phyloP scores from a whole-genome alignment of 2,329 filamentous ascomycete genomes.

The Calycina marina region DNA sequence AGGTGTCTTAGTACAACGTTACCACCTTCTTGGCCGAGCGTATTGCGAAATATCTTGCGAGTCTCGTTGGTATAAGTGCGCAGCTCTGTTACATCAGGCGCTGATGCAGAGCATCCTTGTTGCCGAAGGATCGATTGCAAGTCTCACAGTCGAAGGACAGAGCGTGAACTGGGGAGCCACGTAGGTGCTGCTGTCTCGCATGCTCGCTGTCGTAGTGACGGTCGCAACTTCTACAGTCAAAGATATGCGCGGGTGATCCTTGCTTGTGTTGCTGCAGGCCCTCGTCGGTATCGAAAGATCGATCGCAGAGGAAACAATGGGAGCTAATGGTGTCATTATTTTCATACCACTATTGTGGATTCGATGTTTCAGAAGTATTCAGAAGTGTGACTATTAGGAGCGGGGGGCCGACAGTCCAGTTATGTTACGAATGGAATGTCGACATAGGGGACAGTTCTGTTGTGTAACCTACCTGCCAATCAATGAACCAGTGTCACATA shows the following conservation, averaged over 20 bases:
- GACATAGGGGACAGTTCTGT: constrained; percentile 2
- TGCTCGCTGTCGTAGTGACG: constrained; percentile 2
- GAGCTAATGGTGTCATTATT: constrained; percentile 9
- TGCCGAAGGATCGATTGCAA: constrained; percentile 13
- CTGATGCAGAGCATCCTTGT: constrained; percentile 12
- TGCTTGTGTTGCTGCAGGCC: constrained; percentile 8
- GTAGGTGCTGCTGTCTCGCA: constrained; percentile 7
- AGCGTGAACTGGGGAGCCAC: constrained; percentile 7
- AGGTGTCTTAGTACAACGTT: constrained; percentile 15
- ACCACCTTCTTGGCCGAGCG: constrained; percentile 9
- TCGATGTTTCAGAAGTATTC: constrained; percentile 6
- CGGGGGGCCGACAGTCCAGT: constrained; percentile 3
- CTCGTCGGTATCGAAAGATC: constrained; percentile 10
- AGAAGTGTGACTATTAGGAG: constrained; percentile 5
- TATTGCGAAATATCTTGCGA: constrained; percentile 14
- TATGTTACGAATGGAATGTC: constrained; percentile 3
- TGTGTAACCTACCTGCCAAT: constrained; percentile 3
- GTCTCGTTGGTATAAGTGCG: constrained; percentile 11
- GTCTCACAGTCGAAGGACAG: constrained; percentile 10
- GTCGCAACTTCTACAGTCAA: constrained; percentile 9
- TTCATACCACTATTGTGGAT: constrained; percentile 7
- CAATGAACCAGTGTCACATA: constrained; percentile 4
- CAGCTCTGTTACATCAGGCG: constrained; percentile 13
- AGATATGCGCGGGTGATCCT: constrained; percentile 7
- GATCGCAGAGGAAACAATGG: constrained; percentile 10